Evolutionary conservation across 768 basidiomycete species (phyloP).

Genomic region (Neoboletus brunneissimus): DNA sequence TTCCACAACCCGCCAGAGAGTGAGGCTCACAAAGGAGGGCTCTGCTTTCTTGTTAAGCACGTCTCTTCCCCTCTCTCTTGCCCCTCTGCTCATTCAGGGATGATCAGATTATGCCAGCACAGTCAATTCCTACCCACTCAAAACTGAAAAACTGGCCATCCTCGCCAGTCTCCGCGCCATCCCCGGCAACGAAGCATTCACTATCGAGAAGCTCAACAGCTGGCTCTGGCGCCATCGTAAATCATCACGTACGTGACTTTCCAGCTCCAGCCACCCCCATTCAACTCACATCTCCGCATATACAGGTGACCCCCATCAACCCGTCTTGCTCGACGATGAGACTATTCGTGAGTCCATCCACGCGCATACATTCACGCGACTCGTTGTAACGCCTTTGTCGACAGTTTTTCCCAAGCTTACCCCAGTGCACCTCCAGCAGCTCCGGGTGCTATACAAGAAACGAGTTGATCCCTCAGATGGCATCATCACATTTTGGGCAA

Average conservation of each 20-base stretch:
- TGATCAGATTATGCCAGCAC: conserved; percentile 21
- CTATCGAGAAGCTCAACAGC: conserved; percentile 11
- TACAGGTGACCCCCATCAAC: background rate
- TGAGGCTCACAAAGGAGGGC: conserved; percentile 10
- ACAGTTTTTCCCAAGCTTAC: conserved; percentile 31
- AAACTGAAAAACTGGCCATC: conserved; percentile 11
- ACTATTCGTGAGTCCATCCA: conserved; percentile 19
- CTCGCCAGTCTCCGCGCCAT: conserved; percentile 14
- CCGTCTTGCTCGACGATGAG: conserved; percentile 22
- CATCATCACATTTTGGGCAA: conserved; percentile 29
- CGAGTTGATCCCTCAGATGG: conserved; percentile 14
- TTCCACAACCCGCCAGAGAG: background rate
- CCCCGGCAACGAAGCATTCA: conserved; percentile 23
- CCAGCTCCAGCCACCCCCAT: background rate
- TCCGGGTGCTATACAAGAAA: conserved; percentile 19
- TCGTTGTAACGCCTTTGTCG: background rate
- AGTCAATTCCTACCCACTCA: conserved; percentile 12
- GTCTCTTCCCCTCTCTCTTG: background rate
- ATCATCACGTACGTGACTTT: background rate
- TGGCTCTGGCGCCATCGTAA: conserved; percentile 28
- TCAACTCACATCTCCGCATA: background rate
- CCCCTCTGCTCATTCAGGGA: background rate
- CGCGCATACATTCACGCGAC: background rate
- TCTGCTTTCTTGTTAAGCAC: background rate
- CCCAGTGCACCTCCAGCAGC: conserved; percentile 20